Evolutionary conservation across 345 rosid genomes (phyloP), one percentile per base, ranked within the genome.

Genomic region (Salix udensis): DNA sequence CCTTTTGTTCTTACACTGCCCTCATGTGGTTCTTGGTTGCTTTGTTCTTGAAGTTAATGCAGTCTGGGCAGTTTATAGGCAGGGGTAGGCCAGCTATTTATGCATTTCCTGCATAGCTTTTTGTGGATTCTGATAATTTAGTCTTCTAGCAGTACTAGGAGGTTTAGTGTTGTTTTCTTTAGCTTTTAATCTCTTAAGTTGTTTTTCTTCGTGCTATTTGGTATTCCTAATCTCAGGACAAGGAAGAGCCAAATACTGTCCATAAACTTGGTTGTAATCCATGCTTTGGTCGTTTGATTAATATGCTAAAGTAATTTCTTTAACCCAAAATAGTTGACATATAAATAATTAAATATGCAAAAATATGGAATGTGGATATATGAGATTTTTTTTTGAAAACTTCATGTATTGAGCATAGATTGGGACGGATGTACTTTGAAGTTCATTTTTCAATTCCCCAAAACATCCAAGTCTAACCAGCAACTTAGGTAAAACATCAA

Each of bases 1-100:
- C 66, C 36, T 80, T 64, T 67, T 28, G 70, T 69, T 77, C 67
- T 67, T 67, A 30, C 58, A 44, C 18, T 52, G 52, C 74, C 67
- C 77, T 67, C n/a, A 48, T 61, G 26, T 68, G 10, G n/a, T 72
- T 46, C 28, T 48, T 53, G 70, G 40, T 16, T 34, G 53, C 64
- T 39, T 73, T 9, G 26, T 39, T 72, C 66, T 67, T 78, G 21
- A 70, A 53, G 24, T 16, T 65, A 40, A 10, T 30, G 67, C 16
- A 64, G 37, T 30, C 21, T 23, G 53, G 52, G 44, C 39, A 18
- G 52, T 26, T 46, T 65, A 16, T 66, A 65, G 8, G 39, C 30
- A 26, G 26, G 34, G 61, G n/a, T 14, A 48, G 34, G 67, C 24
- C 31, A 65, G 31, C 77, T 46, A 23, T 75, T 48, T 68, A 24